A percentile compares a stretch with the other conserved stretches of the same genome.
These are phyloP conservation scores for Tylopilus sp. DNA, from an alignment of 1,284 basidiomycete species.

Conservation along the genomic window DNA sequence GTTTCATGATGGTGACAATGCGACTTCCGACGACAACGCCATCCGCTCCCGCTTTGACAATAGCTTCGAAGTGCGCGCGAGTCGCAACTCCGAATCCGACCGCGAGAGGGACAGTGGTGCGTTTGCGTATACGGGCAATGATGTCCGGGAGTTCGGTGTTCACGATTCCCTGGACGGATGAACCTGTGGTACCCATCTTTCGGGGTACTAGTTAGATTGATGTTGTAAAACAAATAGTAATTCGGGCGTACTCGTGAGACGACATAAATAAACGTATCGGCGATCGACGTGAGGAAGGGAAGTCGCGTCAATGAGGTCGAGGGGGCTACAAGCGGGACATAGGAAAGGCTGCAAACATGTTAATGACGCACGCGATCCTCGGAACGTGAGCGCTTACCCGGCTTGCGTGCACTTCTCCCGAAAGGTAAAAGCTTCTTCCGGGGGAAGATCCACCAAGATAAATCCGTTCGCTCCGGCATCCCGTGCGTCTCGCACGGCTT, in stretches of 20 bases:
- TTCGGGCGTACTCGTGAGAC: background rate
- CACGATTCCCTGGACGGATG: background rate
- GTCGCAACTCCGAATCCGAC: background rate
- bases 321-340: background rate
- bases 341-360: background rate
- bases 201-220: background rate
- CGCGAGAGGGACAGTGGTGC: background rate
- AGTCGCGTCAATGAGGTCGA: conserved; percentile 1
- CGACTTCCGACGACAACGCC: background rate
- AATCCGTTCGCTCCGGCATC: conserved; percentile 2
- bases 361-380: background rate
- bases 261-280: conserved; percentile 2
- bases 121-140: background rate
- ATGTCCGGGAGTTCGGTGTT: background rate
- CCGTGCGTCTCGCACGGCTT: background rate
- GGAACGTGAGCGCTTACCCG: background rate
- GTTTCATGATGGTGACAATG: background rate
- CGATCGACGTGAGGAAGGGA: conserved; percentile 1
- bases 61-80: background rate
- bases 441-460: background rate
- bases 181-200: background rate
- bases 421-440: background rate
- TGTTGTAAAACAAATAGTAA: background rate
- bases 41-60: background rate
- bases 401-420: background rate